A percentile compares a stretch with the other conserved stretches of the same genome.
phyloP scores from a whole-genome alignment of 75 land plant genomes.

The Ceratopteris richardii region DNA sequence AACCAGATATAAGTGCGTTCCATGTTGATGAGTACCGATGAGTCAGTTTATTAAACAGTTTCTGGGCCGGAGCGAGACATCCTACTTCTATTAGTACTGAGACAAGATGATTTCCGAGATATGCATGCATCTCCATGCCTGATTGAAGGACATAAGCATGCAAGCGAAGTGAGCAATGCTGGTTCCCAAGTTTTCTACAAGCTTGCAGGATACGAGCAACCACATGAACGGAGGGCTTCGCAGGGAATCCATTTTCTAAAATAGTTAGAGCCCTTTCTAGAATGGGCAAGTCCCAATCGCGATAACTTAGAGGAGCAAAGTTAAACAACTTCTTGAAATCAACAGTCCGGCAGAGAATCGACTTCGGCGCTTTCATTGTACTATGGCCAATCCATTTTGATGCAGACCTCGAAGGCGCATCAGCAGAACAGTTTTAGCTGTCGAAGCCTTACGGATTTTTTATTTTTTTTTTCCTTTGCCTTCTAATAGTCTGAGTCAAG shows the following conservation, averaged over 20 bases:
- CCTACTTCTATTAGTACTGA: background rate
- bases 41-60: constrained; percentile 35
- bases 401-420: no score
- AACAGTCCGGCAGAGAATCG: no score
- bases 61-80: background rate
- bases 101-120: background rate
- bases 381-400: no score
- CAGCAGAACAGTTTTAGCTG: no score
- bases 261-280: background rate
- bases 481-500: no score
- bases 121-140: background rate
- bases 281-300: no score
- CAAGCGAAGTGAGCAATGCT: background rate
- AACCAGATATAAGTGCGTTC: constrained; percentile 41
- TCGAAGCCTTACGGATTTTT: no score
- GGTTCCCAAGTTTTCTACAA: background rate
- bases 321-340: no score
- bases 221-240: background rate
- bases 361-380: no score
- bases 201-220: background rate
- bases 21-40: constrained; percentile 28
- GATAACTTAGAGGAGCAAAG: no score
- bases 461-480: no score
- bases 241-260: background rate
- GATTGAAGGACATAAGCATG: background rate